Evolutionary conservation across 1,284 basidiomycete species (phyloP).

Genomic region (Moniliophthora roreri): DNA sequence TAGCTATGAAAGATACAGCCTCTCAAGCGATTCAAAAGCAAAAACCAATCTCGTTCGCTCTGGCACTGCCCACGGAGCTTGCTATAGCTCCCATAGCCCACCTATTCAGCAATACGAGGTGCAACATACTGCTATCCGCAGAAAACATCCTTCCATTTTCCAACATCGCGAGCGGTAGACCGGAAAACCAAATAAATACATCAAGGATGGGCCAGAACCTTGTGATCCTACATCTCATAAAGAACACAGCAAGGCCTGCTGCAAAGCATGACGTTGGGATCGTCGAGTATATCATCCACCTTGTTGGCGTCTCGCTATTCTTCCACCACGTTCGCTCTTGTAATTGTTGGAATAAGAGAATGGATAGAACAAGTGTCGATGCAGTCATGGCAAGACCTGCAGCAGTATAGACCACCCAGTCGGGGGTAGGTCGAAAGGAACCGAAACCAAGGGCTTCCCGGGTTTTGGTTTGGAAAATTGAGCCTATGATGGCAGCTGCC

Average conservation of each 20-base stretch:
- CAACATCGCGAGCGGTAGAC: constrained; percentile 22
- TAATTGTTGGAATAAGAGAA: constrained; percentile 17
- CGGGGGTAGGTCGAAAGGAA: constrained; percentile 15
- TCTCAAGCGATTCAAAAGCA: no score
- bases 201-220: constrained; percentile 26
- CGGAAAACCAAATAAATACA: constrained; percentile 23
- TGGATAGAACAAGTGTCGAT: constrained; percentile 16
- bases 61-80: constrained; percentile 26
- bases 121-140: constrained; percentile 23
- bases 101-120: constrained; percentile 24
- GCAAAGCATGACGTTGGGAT: constrained; percentile 18
- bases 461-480: constrained; percentile 22
- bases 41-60: no score
- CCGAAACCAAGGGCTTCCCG: constrained; percentile 22
- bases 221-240: constrained; percentile 3
- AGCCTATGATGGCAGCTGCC: constrained; percentile 22
- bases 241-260: constrained; percentile 19
- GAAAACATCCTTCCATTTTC: constrained; percentile 25
- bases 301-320: constrained; percentile 19
- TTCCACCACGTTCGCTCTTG: constrained; percentile 23
- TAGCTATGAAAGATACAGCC: no score
- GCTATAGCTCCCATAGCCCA: constrained; percentile 30
- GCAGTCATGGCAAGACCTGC: constrained; percentile 17
- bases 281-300: constrained; percentile 21
- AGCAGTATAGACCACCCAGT: constrained; percentile 27